These are phyloP conservation scores for Hanseniaspora valbyensis DNA, from an alignment of 805 yeast genomes.

Conservation along the genomic window DNA sequence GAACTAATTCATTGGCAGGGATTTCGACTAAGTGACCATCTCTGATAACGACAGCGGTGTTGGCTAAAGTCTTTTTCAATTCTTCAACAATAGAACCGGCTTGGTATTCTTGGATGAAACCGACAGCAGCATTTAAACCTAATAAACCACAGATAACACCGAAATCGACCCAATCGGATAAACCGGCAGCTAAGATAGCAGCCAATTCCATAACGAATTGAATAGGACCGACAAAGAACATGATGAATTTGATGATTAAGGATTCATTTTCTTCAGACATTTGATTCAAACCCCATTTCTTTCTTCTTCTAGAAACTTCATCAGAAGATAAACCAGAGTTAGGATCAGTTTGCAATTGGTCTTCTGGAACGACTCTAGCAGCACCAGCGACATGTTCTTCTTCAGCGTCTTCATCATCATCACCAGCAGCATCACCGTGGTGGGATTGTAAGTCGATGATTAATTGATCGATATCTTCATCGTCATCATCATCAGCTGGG, in stretches of 20 bases:
- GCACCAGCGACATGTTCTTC: slow-evolving; percentile 41
- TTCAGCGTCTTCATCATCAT: slow-evolving; percentile 40
- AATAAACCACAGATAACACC: slow-evolving; percentile 90
- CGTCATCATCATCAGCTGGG: slow-evolving; percentile 43
- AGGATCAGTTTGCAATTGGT: slow-evolving; percentile 72
- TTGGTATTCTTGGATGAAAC: slow-evolving; percentile 94
- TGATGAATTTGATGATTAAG: slow-evolving; percentile 62
- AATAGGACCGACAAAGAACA: slow-evolving; percentile 89
- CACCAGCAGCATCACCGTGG: slow-evolving; percentile 40
- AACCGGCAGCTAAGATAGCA: slow-evolving; percentile 89
- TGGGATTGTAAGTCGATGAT: slow-evolving; percentile 65
- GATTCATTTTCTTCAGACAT: slow-evolving; percentile 84
- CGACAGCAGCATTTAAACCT: slow-evolving; percentile 79
- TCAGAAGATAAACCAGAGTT: slow-evolving; percentile 63
- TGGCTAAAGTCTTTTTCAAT: slow-evolving; percentile 87
- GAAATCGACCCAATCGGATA: slow-evolving; percentile 97
- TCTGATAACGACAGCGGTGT: slow-evolving; percentile 76
- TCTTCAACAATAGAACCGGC: slow-evolving; percentile 97
- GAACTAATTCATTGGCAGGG: slow-evolving; percentile 77
- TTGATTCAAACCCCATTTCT: slow-evolving; percentile 82
- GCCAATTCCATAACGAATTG: slow-evolving; percentile 98
- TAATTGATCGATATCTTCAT: slow-evolving; percentile 61
- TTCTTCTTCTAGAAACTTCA: slow-evolving; percentile 72
- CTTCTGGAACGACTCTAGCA: slow-evolving; percentile 76
- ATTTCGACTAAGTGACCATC: slow-evolving; percentile 67